phyloP scores from a whole-genome alignment of 2,329 filamentous ascomycete genomes.

The Volutella citrinella region DNA sequence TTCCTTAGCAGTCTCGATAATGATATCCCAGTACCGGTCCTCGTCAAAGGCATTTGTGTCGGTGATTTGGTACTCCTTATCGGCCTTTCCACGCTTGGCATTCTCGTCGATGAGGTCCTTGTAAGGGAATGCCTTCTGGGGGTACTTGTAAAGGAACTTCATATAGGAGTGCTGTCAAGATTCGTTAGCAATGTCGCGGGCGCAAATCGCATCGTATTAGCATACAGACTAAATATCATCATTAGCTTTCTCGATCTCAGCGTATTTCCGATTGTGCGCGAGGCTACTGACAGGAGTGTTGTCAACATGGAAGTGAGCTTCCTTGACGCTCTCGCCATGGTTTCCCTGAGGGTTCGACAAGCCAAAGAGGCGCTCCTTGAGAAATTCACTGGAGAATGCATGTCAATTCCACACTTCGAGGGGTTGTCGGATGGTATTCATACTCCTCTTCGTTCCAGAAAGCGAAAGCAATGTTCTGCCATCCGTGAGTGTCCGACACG shows the following conservation, averaged over 20 bases:
- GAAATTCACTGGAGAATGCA: constrained; percentile 62
- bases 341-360: constrained; percentile 96
- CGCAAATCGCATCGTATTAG: too few relatives aligned
- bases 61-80: constrained; percentile 86
- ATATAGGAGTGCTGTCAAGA: constrained; percentile 83
- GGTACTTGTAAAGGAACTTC: constrained; percentile 98
- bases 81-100: constrained; percentile 68
- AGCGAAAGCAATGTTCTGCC: constrained; percentile 89
- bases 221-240: too few relatives aligned
- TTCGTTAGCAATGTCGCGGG: constrained; percentile 12
- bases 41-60: constrained; percentile 89
- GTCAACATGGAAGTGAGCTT: constrained; percentile 93
- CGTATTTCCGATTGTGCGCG: too few relatives aligned
- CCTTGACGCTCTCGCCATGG: constrained; percentile 95
- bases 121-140: constrained; percentile 88
- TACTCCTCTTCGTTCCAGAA: constrained; percentile 99
- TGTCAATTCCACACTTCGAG: too few relatives aligned
- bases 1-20: constrained; percentile 95
- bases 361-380: constrained; percentile 94
- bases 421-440: too few relatives aligned
- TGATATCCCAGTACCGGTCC: constrained; percentile 92
- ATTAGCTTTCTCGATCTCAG: too few relatives aligned
- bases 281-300: constrained; percentile 73
- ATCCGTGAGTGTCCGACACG: constrained; percentile 84
- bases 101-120: constrained; percentile 84